These are phyloP conservation scores for Neurospora cerealis DNA, from an alignment of 495 filamentous ascomycete species.

Conservation along the genomic window DNA sequence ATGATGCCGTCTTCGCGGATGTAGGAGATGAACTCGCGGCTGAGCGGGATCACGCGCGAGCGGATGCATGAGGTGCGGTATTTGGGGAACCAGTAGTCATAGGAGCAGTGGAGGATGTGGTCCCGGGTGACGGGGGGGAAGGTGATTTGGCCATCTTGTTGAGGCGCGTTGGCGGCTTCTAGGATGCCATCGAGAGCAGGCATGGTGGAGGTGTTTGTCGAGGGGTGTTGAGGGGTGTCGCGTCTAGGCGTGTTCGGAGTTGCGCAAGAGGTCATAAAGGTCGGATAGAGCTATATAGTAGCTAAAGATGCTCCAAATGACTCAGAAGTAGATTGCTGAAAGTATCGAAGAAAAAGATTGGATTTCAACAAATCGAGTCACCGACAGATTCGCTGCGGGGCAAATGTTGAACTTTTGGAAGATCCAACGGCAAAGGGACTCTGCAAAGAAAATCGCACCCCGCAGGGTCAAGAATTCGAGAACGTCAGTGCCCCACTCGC, in stretches of 20 bases:
- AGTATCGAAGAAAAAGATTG: not conserved
- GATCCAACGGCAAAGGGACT: not conserved
- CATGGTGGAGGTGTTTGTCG: conserved; percentile 7
- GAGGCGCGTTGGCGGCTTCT: conserved; percentile 2
- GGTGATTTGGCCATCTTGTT: conserved; percentile 34
- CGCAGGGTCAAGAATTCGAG: not conserved
- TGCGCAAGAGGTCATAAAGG: not conserved
- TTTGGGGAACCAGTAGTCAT: conserved; percentile 80
- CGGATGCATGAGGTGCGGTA: conserved; percentile 78
- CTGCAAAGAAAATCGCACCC: not conserved
- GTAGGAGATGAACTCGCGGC: conserved; percentile 66
- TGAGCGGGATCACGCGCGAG: conserved; percentile 71
- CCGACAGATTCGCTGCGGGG: not conserved
- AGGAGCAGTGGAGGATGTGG: conserved; percentile 91
- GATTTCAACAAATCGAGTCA: not conserved
- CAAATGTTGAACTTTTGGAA: not conserved
- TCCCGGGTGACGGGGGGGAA: conserved; percentile 75
- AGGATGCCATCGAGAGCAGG: conserved; percentile 15
- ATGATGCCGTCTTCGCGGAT: conserved; percentile 89
- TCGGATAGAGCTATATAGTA: not conserved
- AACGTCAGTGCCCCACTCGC: not conserved
- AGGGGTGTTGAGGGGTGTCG: not conserved
- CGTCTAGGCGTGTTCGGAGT: not conserved
- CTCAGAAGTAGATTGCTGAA: not conserved
- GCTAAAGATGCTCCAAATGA: not conserved